Conservation (phyloP, 2,329 filamentous ascomycete genomes). For the Fusarium tuaranense region DNA sequence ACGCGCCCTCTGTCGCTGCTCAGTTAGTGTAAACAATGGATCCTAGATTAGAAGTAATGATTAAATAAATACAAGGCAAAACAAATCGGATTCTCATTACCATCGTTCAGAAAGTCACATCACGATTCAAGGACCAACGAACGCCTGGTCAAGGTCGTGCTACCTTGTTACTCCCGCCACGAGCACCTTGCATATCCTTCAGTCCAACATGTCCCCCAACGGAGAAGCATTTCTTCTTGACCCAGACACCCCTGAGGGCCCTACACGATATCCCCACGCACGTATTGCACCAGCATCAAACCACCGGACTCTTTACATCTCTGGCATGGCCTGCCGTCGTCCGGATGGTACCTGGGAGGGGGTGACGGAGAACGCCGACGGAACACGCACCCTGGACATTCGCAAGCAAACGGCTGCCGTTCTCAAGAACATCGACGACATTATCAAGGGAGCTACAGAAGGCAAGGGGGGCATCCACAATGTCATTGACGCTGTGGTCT, state of each 20-base stretch:
- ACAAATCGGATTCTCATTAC: not conserved
- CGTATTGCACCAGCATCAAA: not conserved
- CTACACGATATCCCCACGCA: not conserved
- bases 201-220: not conserved
- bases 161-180: not conserved
- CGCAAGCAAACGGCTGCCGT: not conserved
- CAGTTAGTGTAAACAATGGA: not conserved
- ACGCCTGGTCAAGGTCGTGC: not conserved
- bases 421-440: not conserved
- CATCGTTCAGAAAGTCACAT: not conserved
- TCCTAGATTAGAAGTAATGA: not conserved
- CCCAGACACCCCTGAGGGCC: not conserved
- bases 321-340: conserved; percentile 11
- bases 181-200: not conserved
- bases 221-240: not conserved
- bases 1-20: not conserved
- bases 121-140: not conserved
- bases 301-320: conserved; percentile 8
- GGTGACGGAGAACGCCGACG: not conserved
- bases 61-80: not conserved
- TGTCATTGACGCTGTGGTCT: conserved; percentile 9
- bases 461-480: not conserved
- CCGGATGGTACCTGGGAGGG: conserved; percentile 14
- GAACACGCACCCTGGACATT: not conserved
- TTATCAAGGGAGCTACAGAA: not conserved